Conservation (phyloP, 2,329 filamentous ascomycete species). For the Penicillium sp. region DNA sequence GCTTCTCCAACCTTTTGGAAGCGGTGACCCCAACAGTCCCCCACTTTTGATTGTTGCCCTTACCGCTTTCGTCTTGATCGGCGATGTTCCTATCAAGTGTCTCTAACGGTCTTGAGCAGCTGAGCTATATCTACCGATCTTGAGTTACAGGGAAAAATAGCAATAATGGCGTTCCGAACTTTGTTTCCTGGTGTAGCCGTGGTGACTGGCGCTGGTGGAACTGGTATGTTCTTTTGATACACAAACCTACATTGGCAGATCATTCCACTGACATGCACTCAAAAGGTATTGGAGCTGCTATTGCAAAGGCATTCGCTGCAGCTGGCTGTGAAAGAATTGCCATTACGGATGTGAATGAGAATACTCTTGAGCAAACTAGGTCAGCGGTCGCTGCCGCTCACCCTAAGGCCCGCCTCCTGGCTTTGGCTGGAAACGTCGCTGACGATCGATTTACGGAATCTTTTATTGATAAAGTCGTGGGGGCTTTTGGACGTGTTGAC, state of each 20-base stretch:
- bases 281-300: conserved; percentile 56
- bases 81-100: neutral
- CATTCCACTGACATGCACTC: neutral
- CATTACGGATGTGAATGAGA: conserved; percentile 53
- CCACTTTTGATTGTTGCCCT: neutral
- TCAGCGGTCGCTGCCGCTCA: conserved; percentile 30
- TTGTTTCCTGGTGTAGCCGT: conserved; percentile 48
- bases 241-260: neutral
- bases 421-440: conserved; percentile 48
- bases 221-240: conserved; percentile 32
- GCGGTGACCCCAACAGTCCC: conserved; percentile 21
- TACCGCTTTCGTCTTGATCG: neutral
- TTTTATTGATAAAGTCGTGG: conserved; percentile 24
- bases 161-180: neutral
- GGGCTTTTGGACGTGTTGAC: conserved; percentile 49
- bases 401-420: conserved; percentile 35
- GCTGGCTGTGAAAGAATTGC: conserved; percentile 53
- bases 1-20: conserved; percentile 10
- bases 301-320: conserved; percentile 51
- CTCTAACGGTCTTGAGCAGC: neutral
- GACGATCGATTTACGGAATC: conserved; percentile 46
- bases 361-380: conserved; percentile 36
- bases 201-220: conserved; percentile 50
- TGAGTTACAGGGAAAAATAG: neutral
- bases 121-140: neutral